Evolutionary conservation across 2,329 filamentous ascomycete genomes (phyloP).

Genomic region (Exophiala calicioides): DNA sequence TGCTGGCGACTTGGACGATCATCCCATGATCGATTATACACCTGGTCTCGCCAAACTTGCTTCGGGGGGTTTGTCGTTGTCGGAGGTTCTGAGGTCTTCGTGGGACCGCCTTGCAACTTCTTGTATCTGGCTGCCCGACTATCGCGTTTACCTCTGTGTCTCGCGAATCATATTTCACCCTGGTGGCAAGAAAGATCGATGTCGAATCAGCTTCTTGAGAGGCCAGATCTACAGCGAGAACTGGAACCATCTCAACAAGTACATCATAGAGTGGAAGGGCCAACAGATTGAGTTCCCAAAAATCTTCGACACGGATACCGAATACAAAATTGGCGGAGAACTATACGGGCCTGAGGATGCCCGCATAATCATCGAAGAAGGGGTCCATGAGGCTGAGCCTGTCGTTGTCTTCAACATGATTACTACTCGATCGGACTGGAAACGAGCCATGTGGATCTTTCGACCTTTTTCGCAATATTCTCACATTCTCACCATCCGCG

Average conservation of each 20-base stretch:
- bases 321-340: slow-evolving; percentile 10
- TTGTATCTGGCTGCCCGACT: slow-evolving; percentile 20
- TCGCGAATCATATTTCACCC: slow-evolving; percentile 20
- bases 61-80: neutral
- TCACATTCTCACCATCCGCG: slow-evolving; percentile 27
- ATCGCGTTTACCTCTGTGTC: slow-evolving; percentile 19
- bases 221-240: slow-evolving; percentile 28
- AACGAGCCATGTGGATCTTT: slow-evolving; percentile 31
- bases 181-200: slow-evolving; percentile 19
- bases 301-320: slow-evolving; percentile 22
- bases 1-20: slow-evolving; percentile 4
- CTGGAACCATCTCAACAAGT: slow-evolving; percentile 26
- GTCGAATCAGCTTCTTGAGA: slow-evolving; percentile 29
- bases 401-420: slow-evolving; percentile 35
- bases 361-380: slow-evolving; percentile 32
- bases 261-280: slow-evolving; percentile 27
- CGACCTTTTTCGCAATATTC: slow-evolving; percentile 31
- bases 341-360: slow-evolving; percentile 31
- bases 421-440: slow-evolving; percentile 19
- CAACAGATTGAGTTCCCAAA: slow-evolving; percentile 24
- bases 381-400: slow-evolving; percentile 31
- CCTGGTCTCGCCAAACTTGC: slow-evolving; percentile 4
- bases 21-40: slow-evolving; percentile 15
- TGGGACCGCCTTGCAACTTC: slow-evolving; percentile 20
- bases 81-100: slow-evolving; percentile 4